Percentiles rank a stretch among this genome's conserved stretches.
These are phyloP conservation scores for Microstegium vimineum DNA, from an alignment of 176 grass and related monocot genomes.

Conservation along the genomic window DNA sequence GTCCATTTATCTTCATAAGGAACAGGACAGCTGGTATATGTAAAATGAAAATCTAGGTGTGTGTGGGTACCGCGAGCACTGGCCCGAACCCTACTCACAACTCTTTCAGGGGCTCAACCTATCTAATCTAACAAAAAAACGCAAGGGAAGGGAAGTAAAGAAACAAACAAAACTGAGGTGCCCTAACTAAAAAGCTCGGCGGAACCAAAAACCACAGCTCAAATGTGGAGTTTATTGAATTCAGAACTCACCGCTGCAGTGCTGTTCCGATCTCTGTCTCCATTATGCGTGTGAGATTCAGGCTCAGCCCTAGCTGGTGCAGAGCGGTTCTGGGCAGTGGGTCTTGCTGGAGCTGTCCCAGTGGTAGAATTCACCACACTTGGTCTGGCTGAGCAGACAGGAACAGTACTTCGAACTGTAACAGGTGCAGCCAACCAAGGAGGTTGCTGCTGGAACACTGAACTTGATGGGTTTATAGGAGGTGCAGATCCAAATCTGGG, in stretches of 20 bases:
- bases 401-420: conserved; percentile 43
- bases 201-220: conserved; percentile 32
- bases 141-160: neutral
- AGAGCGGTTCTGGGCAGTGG: conserved; percentile 4
- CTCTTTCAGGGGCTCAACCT: neutral
- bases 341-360: conserved; percentile 10
- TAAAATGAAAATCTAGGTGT: neutral
- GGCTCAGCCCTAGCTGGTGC: neutral
- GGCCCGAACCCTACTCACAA: neutral
- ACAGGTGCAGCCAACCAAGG: conserved; percentile 50
- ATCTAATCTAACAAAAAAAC: conserved; percentile 25
- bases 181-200: conserved; percentile 4
- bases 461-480: neutral
- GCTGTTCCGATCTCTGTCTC: neutral
- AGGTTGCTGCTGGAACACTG: conserved; percentile 25
- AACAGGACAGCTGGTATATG: neutral
- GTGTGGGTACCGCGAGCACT: neutral
- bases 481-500: neutral
- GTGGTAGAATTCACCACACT: neutral
- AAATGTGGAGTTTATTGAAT: conserved; percentile 43
- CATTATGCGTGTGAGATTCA: neutral
- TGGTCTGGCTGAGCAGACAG: conserved; percentile 55
- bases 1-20: conserved; percentile 4
- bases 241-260: neutral
- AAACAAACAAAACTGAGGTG: conserved; percentile 31